phyloP scores from a whole-genome alignment of 805 yeast genomes.

The Candida rishiriensis region DNA sequence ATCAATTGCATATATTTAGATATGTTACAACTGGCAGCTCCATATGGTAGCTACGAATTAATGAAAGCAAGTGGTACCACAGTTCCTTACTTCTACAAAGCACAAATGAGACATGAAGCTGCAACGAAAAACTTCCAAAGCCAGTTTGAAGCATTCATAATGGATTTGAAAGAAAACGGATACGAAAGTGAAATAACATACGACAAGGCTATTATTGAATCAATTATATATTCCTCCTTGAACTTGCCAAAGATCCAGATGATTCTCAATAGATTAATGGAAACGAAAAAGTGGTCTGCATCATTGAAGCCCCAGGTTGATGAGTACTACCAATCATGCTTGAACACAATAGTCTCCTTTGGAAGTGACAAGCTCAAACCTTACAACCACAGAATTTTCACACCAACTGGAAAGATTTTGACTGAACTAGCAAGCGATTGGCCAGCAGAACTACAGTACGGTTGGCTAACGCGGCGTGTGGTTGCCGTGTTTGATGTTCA shows the following conservation, averaged over 20 bases:
- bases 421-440: slow-evolving; percentile 81
- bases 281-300: slow-evolving; percentile 42
- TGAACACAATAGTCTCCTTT: slow-evolving; percentile 74
- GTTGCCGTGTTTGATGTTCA: slow-evolving; percentile 60
- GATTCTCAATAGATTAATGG: slow-evolving; percentile 57
- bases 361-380: slow-evolving; percentile 52
- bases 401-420: slow-evolving; percentile 86
- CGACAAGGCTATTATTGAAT: slow-evolving; percentile 50
- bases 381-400: slow-evolving; percentile 66
- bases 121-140: slow-evolving; percentile 65
- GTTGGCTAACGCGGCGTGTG: slow-evolving; percentile 84
- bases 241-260: slow-evolving; percentile 70
- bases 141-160: slow-evolving; percentile 39
- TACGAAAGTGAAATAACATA: slow-evolving; percentile 29
- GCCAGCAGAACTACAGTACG: slow-evolving; percentile 84
- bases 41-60: slow-evolving; percentile 71
- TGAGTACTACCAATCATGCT: slow-evolving; percentile 46
- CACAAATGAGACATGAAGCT: slow-evolving; percentile 91
- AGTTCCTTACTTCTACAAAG: slow-evolving; percentile 87
- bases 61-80: slow-evolving; percentile 77
- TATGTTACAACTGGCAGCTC: slow-evolving; percentile 60
- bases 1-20: slow-evolving; percentile 82
- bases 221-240: slow-evolving; percentile 62
- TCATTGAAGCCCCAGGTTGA: slow-evolving; percentile 27
- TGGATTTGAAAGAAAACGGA: slow-evolving; percentile 29